A percentile compares a stretch with the other conserved stretches of the same genome.
These are phyloP conservation scores for Plicaturopsis crispa DNA, from an alignment of 768 basidiomycete species.

Conservation along the genomic window DNA sequence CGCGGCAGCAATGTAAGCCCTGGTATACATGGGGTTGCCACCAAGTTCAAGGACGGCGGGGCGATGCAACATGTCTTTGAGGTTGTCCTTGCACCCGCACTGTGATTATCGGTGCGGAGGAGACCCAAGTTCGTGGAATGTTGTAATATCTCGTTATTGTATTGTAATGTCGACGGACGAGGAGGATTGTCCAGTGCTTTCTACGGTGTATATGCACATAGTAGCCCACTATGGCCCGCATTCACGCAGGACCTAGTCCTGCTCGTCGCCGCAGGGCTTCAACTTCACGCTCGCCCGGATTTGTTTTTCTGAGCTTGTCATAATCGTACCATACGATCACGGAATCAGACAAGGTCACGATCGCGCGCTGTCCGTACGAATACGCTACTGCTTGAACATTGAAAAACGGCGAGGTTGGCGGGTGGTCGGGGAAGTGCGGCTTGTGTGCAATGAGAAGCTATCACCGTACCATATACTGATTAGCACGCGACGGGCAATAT, in stretches of 20 bases:
- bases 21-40: constrained; percentile 8
- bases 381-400: constrained; percentile 48
- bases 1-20: constrained; percentile 33
- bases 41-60: constrained; percentile 34
- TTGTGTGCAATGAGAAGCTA: constrained; percentile 63
- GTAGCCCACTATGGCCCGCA: no score
- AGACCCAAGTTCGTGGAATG: no score
- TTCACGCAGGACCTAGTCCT: no score
- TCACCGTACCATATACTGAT: constrained; percentile 3
- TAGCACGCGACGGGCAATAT: background rate
- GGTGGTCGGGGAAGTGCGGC: constrained; percentile 25
- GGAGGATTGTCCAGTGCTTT: no score
- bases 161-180: no score
- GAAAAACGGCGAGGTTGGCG: constrained; percentile 35
- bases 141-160: no score
- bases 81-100: constrained; percentile 74
- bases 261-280: no score
- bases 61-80: constrained; percentile 72
- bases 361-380: constrained; percentile 52
- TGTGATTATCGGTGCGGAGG: no score
- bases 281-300: constrained; percentile 54
- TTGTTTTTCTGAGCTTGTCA: constrained; percentile 53
- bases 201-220: no score
- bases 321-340: constrained; percentile 77
- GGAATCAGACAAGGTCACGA: constrained; percentile 61